Percentiles rank a stretch among this genome's conserved stretches.
phyloP scores from a whole-genome alignment of 345 rosid genomes.

The Turritis glabra region DNA sequence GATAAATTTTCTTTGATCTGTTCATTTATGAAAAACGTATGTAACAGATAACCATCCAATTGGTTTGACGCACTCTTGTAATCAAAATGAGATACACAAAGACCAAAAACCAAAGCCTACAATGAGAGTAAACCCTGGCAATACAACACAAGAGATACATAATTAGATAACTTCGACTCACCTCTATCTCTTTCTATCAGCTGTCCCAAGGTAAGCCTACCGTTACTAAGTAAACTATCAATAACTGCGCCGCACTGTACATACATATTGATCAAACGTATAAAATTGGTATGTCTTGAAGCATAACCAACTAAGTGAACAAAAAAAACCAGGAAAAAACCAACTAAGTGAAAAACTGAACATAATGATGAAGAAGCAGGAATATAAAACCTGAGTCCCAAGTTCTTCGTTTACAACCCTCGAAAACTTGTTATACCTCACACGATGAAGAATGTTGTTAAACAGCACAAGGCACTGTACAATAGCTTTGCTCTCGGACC shows the following conservation, averaged over 20 bases:
- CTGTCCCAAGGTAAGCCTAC: conserved; percentile 77
- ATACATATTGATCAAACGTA: conserved; percentile 27
- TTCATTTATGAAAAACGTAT: too few relatives aligned
- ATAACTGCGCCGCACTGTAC: conserved; percentile 61
- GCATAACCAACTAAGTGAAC: neutral
- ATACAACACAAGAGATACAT: conserved; percentile 1
- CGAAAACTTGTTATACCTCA: conserved; percentile 67
- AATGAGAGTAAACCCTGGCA: neutral
- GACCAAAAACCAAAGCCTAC: neutral
- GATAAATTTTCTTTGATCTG: too few relatives aligned
- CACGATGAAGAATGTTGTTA: conserved; percentile 66
- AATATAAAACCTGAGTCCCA: conserved; percentile 52
- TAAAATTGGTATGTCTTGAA: neutral
- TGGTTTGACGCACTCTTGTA: too few relatives aligned
- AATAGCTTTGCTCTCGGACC: conserved; percentile 43
- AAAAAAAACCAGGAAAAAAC: too few relatives aligned
- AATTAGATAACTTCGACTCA: conserved; percentile 35
- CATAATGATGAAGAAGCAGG: neutral
- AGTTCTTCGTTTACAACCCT: conserved; percentile 54
- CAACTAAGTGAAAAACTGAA: neutral
- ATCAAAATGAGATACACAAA: neutral
- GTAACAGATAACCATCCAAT: neutral
- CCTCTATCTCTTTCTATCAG: conserved; percentile 67
- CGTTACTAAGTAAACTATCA: conserved; percentile 74
- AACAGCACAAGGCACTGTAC: conserved; percentile 65